Evolutionary conservation across 441 rosid genomes (phyloP), one percentile per base, ranked within the genome.

Genomic region (Omphalea diandra): DNA sequence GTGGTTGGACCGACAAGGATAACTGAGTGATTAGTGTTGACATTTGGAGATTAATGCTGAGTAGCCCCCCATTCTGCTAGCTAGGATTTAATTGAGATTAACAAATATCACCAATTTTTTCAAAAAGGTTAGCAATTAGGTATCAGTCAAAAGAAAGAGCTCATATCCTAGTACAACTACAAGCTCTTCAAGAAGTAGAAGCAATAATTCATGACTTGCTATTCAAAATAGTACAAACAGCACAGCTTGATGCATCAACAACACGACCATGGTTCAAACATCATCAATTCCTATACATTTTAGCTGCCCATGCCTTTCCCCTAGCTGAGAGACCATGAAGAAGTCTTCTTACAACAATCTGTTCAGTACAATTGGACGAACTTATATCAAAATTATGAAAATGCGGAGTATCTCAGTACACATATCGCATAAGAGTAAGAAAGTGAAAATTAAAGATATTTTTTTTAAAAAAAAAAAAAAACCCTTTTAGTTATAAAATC

Each of bases 1-100:
- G 57, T 33, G 40, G 18, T 15, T 72, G 75, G 50, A 46, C 57
- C 65, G 58, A 65, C 70, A 44, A 9, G 2, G 1, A 55, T 46
- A 46, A 58, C 49, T n/a, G 8, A 65, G 46, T 55, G 56, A 41
- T 63, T 55, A 41, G 7, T 14, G 4, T 10, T 29, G 9, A 18
- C 20, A 73, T 64, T 17, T n/a, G n/a, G n/a, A n/a, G n/a, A n/a
- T n/a, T n/a, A n/a, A n/a, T n/a, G n/a, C n/a, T n/a, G n/a, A 3
- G 31, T 35, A 18, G 61, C 33, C 62, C 69, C 63, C 9, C 17
- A 3, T 7, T n/a, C 0, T n/a, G 11, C 15, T 41, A 1, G 10
- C 15, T 47, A 59, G 12, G 8, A 49, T 40, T 70, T 62, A 20
- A 32, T n/a, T 44, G 40, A 36, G 26, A 69, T 59, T 14, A 59